Base-by-base conservation (phyloP, 2,329 filamentous ascomycete genomes). In the Apiospora hydei region DNA sequence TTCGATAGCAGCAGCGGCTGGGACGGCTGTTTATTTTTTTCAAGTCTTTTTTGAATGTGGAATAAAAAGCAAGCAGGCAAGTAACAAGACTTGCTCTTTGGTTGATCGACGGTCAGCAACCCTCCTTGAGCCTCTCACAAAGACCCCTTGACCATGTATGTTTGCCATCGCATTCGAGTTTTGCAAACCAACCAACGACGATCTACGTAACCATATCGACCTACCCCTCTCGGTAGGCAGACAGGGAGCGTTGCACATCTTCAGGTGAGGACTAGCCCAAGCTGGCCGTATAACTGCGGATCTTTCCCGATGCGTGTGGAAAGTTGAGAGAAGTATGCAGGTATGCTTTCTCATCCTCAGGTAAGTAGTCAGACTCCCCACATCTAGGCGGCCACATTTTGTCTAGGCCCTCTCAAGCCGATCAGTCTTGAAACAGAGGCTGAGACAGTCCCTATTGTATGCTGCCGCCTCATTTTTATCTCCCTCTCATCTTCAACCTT, bases 161-260 rank as follows among this genome's bases (percentile, higher is more conserved):
- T 38, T 64, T 41, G 53, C 30, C 53, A 64, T 64, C 30, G 53
- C 53, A 38, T 38, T 64, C 53, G 30, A 64, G 53, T 64, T 21
- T 51, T 38, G 30, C 16, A 64, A 64, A 18, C 53, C 53, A 38
- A 38, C 53, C 53, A 64, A 64, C 34, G 30, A 64, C 30, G 53
- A 64, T 64, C 30, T 64, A n/a, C 53, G 38, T 64, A 14, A 16
- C 18, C 30, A 64, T 64, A 64, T 64, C 53, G 53, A 34, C 53
- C 30, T 64, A 64, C 53, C 53, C 53, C 53, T 64, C 30, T 64
- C 53, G 53, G 53, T 38, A 64, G 30, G 53, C n/a, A 13, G 30
- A 64, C 30, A 64, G 53, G 53, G 53, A 64, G 30, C 34, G 53
- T 64, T 64, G 53, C 53, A 64, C 53, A 64, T 64, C 53, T 64